Percentiles rank a stretch among this genome's conserved stretches.
phyloP scores from a whole-genome alignment of 352 stramenopile genomes.

The Phytophthora constricta region DNA sequence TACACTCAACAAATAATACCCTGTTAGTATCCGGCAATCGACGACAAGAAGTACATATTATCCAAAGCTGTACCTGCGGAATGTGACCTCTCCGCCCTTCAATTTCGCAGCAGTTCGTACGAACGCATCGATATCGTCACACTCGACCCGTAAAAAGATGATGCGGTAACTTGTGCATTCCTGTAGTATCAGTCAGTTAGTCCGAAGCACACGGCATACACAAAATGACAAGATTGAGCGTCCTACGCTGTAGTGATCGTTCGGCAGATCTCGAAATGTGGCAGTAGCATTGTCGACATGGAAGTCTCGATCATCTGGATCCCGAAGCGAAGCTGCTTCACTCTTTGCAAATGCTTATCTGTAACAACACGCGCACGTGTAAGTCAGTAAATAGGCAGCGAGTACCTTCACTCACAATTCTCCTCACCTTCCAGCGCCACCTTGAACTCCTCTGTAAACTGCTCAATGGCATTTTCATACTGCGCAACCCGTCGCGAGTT shows the following conservation, averaged over 20 bases:
- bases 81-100: conserved; percentile 31
- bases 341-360: conserved; percentile 43
- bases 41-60: not conserved
- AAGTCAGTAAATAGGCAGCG: not conserved
- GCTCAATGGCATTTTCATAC: conserved; percentile 38
- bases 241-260: conserved; percentile 65
- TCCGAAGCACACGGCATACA: not conserved
- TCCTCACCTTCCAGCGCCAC: conserved; percentile 35
- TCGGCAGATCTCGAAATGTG: conserved; percentile 60
- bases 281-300: conserved; percentile 55
- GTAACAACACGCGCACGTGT: not conserved
- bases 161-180: conserved; percentile 47
- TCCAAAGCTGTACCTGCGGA: conserved; percentile 30
- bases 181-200: conserved; percentile 20
- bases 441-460: conserved; percentile 41
- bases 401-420: not conserved
- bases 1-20: conserved; percentile 8
- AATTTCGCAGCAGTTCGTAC: conserved; percentile 38
- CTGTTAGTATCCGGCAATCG: not conserved
- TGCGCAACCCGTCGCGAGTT: conserved; percentile 38
- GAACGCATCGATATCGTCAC: conserved; percentile 41
- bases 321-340: conserved; percentile 49
- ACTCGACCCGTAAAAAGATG: conserved; percentile 32
- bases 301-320: conserved; percentile 53
- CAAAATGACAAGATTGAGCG: not conserved